Evolutionary conservation across 1,139 yeast genomes (phyloP), one percentile per base, ranked within the genome.

Genomic region (Kluyveromyces sp.): DNA sequence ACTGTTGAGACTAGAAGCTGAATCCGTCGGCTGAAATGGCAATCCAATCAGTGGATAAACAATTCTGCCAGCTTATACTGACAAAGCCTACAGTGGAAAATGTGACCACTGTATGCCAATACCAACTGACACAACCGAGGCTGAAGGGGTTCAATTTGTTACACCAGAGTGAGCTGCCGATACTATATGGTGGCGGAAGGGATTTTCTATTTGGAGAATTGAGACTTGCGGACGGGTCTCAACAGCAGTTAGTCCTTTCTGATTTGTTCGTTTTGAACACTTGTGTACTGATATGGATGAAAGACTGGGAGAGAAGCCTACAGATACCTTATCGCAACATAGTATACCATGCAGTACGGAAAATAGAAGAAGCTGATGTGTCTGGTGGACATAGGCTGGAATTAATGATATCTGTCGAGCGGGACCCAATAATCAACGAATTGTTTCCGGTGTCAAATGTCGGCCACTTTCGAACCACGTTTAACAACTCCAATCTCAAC

Each of bases 171-270:
- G 67, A 65, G 41, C 52, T 55, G 19, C 65, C 68, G 1, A 52
- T 68, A 1, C 49, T 69, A 13, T 63, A 62, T 41, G 73, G 71
- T 4, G 73, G 73, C 4, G 73, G 73, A 1, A 53, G 73, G 31
- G 60, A 65, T 22, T 58, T 64, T 36, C 42, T 51, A 11, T 44
- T 64, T 19, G 49, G 54, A 12, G 40, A 49, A 29, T 36, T 58
- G 20, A 44, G 41, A 22, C 45, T 45, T 26, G 43, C 43, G 34
- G 40, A 34, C 22, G 49, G 44, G 36, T 39, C 12, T 34, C 36
- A 20, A 6, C 47, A 47, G 9, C 46, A 45, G 11, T 49, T 50
- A 2, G 46, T 52, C 9, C 50, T 52, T 4, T 63, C 65, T 4
- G 72, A 68, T 43, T 37, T 68, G 3, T 69, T 66, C 49, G 64